These are phyloP conservation scores for Kurtzmaniella natalensis DNA, from an alignment of 1,139 yeast genomes.

Conservation along the genomic window DNA sequence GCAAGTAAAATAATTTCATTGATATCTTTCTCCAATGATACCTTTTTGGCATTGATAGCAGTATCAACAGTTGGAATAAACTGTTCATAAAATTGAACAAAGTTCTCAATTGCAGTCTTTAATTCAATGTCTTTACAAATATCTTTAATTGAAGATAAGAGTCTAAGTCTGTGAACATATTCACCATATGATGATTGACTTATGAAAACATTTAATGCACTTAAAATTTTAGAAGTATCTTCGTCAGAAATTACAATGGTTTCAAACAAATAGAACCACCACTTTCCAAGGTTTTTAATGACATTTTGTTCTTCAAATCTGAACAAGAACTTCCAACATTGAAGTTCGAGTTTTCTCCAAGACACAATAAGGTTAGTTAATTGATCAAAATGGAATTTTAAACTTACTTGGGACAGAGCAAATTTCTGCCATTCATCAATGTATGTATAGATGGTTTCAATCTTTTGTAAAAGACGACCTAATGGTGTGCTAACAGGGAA, in stretches of 20 bases:
- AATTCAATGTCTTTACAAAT: constrained; percentile 14
- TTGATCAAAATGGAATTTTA: constrained; percentile 50
- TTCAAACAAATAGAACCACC: constrained; percentile 94
- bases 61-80: constrained; percentile 48
- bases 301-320: constrained; percentile 55
- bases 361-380: constrained; percentile 69
- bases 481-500: constrained; percentile 68
- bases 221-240: constrained; percentile 40
- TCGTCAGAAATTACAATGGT: constrained; percentile 50
- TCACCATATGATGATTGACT: constrained; percentile 78
- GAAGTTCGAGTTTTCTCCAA: constrained; percentile 86
- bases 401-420: constrained; percentile 75
- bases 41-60: constrained; percentile 42
- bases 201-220: constrained; percentile 72
- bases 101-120: constrained; percentile 52
- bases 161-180: constrained; percentile 49
- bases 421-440: constrained; percentile 92
- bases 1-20: constrained; percentile 83
- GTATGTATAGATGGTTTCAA: constrained; percentile 81
- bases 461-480: constrained; percentile 71
- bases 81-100: constrained; percentile 62
- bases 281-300: constrained; percentile 57
- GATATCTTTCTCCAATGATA: constrained; percentile 68
- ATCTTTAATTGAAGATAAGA: constrained; percentile 56
- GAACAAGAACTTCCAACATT: constrained; percentile 81